Evolutionary conservation across 768 basidiomycete species (phyloP).

Genomic region (Rhodocollybia butyracea): DNA sequence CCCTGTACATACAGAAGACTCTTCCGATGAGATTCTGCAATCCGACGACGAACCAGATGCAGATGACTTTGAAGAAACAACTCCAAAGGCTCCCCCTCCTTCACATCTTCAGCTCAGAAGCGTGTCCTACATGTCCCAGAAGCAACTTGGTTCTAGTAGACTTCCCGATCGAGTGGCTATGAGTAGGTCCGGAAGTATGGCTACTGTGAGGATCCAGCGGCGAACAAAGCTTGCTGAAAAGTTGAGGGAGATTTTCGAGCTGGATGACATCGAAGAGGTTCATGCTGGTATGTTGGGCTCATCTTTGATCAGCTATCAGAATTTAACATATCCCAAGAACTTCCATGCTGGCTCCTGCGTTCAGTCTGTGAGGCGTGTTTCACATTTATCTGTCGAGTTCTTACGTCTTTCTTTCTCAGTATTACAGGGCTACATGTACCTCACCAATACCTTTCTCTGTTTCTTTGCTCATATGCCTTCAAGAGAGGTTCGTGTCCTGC

Average conservation of each 20-base stretch:
- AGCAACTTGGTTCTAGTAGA: background rate
- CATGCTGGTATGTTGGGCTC: constrained; percentile 48
- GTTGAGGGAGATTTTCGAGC: constrained; percentile 82
- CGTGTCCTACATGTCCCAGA: constrained; percentile 3
- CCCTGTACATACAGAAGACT: background rate
- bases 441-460: constrained; percentile 90
- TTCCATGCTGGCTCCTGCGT: constrained; percentile 91
- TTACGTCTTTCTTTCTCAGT: constrained; percentile 41
- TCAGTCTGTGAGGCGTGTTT: constrained; percentile 69
- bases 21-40: constrained; percentile 25
- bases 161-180: background rate
- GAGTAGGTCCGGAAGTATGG: constrained; percentile 54
- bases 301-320: background rate
- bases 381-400: background rate
- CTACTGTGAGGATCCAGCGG: constrained; percentile 67
- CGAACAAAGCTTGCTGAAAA: constrained; percentile 81
- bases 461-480: constrained; percentile 96
- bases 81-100: constrained; percentile 32
- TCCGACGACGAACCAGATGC: constrained; percentile 47
- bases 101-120: constrained; percentile 4
- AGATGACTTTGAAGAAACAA: constrained; percentile 56
- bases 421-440: constrained; percentile 95
- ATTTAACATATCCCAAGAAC: constrained; percentile 42
- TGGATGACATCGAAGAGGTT: constrained; percentile 81
- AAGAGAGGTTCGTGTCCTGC: constrained; percentile 59